These are phyloP conservation scores for Mrakia hoshinonis DNA, from an alignment of 768 basidiomycete genomes.

Conservation along the genomic window DNA sequence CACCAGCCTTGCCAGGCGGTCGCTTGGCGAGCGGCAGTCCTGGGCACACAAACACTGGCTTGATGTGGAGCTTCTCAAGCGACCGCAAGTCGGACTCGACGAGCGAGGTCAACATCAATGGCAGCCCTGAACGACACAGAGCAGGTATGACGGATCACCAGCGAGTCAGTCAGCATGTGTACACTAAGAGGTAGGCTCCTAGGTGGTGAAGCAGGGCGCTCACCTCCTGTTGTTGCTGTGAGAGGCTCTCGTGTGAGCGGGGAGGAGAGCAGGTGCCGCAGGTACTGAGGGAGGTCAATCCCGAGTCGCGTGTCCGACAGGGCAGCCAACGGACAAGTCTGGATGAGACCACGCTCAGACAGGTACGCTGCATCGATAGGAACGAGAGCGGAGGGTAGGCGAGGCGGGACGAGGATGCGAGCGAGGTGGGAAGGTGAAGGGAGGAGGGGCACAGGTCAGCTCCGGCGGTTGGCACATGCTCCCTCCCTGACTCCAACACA, in stretches of 20 bases:
- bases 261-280: conserved; percentile 56
- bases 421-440: background rate
- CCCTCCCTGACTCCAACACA: no score
- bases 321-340: conserved; percentile 67
- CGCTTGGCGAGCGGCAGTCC: conserved; percentile 73
- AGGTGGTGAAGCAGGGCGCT: background rate
- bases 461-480: background rate
- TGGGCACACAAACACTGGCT: conserved; percentile 96
- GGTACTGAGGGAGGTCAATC: conserved; percentile 89
- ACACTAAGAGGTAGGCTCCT: background rate
- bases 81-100: conserved; percentile 85
- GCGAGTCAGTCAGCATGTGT: background rate
- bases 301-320: conserved; percentile 88
- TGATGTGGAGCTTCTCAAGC: conserved; percentile 85
- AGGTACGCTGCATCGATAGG: conserved; percentile 59
- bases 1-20: conserved; percentile 55
- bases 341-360: conserved; percentile 75
- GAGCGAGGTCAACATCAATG: conserved; percentile 61
- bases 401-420: background rate
- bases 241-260: conserved; percentile 77
- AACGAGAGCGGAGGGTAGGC: no score
- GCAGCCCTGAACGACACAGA: conserved; percentile 44
- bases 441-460: background rate
- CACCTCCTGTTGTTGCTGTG: conserved; percentile 84
- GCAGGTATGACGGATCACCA: background rate